Conservation (phyloP, 495 filamentous ascomycete genomes). For the Acidiella bohemica region DNA sequence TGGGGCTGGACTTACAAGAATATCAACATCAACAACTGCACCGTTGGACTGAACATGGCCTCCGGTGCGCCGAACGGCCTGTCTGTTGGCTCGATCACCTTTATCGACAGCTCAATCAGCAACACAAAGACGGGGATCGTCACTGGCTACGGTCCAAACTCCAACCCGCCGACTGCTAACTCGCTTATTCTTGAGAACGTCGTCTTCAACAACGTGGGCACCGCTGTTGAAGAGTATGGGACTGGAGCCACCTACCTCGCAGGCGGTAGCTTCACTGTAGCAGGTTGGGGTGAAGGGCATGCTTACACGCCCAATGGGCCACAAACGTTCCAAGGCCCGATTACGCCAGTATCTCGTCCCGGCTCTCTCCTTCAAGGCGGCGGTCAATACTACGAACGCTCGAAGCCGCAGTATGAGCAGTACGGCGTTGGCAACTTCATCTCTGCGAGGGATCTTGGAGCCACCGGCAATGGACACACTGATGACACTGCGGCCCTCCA, state of each 20-base stretch:
- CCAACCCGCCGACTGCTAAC: constrained; percentile 19
- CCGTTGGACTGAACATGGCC: constrained; percentile 24
- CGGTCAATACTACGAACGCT: constrained; percentile 23
- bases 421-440: constrained; percentile 18
- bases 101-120: constrained; percentile 25
- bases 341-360: constrained; percentile 19
- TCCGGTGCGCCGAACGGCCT: constrained; percentile 15
- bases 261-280: constrained; percentile 14
- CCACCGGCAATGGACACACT: constrained; percentile 21
- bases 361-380: constrained; percentile 12
- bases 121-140: constrained; percentile 22
- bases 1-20: constrained; percentile 38
- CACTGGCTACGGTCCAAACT: constrained; percentile 16
- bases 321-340: constrained; percentile 14
- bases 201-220: constrained; percentile 19
- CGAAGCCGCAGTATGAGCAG: constrained; percentile 28
- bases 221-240: constrained; percentile 6
- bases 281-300: constrained; percentile 25
- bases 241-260: constrained; percentile 10
- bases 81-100: constrained; percentile 23
- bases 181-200: constrained; percentile 29
- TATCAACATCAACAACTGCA: constrained; percentile 26
- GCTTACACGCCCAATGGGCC: constrained; percentile 22
- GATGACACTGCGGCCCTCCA: constrained; percentile 28
- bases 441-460: constrained; percentile 21